These are phyloP conservation scores for Eutypella sp. DNA, from an alignment of 2,329 filamentous ascomycete species.

Conservation along the genomic window DNA sequence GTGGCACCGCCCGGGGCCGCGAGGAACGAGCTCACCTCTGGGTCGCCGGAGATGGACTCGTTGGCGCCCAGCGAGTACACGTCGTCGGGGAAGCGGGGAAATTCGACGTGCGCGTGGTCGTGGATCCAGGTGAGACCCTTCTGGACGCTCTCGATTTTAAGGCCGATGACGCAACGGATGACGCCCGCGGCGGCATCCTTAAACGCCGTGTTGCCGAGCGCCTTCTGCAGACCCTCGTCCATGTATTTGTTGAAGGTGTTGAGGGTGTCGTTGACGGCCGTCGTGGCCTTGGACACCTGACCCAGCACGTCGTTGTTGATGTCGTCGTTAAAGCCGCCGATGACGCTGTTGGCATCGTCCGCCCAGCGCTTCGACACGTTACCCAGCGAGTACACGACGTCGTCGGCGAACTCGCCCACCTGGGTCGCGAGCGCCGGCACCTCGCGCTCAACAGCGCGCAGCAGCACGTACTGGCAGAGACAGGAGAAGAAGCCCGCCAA, in stretches of 20 bases:
- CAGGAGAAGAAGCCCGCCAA: conserved; percentile 78
- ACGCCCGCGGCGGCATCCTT: conserved; percentile 74
- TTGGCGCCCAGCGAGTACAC: conserved; percentile 78
- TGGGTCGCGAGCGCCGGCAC: conserved; percentile 70
- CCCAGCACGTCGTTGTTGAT: conserved; percentile 83
- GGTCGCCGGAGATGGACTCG: conserved; percentile 52
- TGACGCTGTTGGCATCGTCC: conserved; percentile 66
- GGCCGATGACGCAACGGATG: conserved; percentile 77
- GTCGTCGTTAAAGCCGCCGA: conserved; percentile 64
- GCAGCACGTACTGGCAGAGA: conserved; percentile 75
- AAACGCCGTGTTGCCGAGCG: conserved; percentile 79
- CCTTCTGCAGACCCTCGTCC: conserved; percentile 64
- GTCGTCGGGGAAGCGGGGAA: conserved; percentile 73
- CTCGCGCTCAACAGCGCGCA: conserved; percentile 67
- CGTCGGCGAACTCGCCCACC: conserved; percentile 73
- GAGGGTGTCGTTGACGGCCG: conserved; percentile 78
- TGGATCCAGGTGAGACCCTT: conserved; percentile 91
- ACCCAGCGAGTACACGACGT: conserved; percentile 68
- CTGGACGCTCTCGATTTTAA: conserved; percentile 82
- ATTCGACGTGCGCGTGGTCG: conserved; percentile 75
- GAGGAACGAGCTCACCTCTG: conserved; percentile 64
- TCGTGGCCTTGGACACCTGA: conserved; percentile 81
- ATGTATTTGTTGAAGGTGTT: conserved; percentile 78
- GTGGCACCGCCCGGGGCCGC: conserved; percentile 69
- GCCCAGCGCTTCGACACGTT: conserved; percentile 75